Percentiles rank a stretch among this genome's conserved stretches.
phyloP scores from a whole-genome alignment of 148 eudicot genomes.

The Silene uniflora region DNA sequence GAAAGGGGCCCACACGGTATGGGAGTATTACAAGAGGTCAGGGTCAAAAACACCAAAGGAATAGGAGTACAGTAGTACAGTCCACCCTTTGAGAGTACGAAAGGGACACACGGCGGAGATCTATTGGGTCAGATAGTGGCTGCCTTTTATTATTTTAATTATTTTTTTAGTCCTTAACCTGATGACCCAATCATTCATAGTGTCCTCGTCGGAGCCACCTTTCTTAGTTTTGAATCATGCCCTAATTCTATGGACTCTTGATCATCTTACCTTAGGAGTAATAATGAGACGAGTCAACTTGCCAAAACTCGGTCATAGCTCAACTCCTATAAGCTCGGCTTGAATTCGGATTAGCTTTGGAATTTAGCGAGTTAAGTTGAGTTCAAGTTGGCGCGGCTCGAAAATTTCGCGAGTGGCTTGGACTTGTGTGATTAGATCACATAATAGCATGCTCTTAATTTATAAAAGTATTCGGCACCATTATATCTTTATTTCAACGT shows the following conservation, averaged over 20 bases:
- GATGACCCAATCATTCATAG: conserved; percentile 30
- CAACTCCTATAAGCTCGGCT: too few relatives aligned
- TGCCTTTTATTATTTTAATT: neutral
- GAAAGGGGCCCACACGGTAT: conserved; percentile 21
- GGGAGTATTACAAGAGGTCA: conserved; percentile 12
- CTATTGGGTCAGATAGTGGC: conserved; percentile 30
- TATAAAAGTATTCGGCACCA: too few relatives aligned
- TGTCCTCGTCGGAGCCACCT: conserved; percentile 20
- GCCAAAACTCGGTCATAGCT: too few relatives aligned
- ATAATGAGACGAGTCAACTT: too few relatives aligned
- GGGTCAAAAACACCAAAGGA: neutral
- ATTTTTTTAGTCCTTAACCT: conserved; percentile 6
- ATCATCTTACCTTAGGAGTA: too few relatives aligned
- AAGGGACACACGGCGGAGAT: conserved; percentile 24
- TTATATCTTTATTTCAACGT: too few relatives aligned
- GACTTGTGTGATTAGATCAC: too few relatives aligned
- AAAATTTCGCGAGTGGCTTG: too few relatives aligned
- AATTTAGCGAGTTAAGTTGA: too few relatives aligned
- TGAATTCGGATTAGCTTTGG: too few relatives aligned
- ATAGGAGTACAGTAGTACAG: neutral
- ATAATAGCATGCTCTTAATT: too few relatives aligned
- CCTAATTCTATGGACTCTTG: neutral
- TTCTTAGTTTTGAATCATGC: neutral
- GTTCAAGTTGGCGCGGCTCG: too few relatives aligned
- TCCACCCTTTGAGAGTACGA: conserved; percentile 20